Evolutionary conservation across 1,139 yeast genomes (phyloP), one percentile per base, ranked within the genome.

Genomic region (Taphrina populina): DNA sequence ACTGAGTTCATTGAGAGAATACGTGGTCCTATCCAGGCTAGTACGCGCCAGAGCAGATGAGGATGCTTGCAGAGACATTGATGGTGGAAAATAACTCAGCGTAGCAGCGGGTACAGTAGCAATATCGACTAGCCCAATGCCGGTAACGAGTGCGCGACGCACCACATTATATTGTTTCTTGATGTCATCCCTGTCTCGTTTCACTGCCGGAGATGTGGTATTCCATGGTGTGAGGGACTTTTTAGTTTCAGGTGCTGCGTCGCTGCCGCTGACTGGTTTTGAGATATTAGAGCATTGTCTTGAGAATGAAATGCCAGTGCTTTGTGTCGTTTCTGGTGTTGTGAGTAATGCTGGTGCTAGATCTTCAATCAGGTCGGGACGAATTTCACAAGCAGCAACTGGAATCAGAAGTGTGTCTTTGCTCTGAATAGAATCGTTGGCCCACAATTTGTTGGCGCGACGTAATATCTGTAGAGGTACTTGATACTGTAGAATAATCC

Each of bases 391-490:
- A 19, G 58, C 51, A 26, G 58, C 57, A 23, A 51, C 60, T 2
- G 64, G 64, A 17, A 62, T 21, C 19, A 62, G 23, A 29, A 62
- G 33, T 4, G 60, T 23, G 6, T 56, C 51, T 27, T 61, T 60
- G 33, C 59, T 34, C 21, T 62, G 64, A 40, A 62, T 61, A 10
- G 61, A 34, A 55, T 62, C 64, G 51, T 59, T 47, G 3, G 61
- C 53, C 64, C 64, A 62, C 34, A 62, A 40, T 10, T 64, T 51
- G 47, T 62, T 62, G 4, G 64, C 61, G 29, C 44, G 40, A 8
- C 60, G 52, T 19, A 62, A 30, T 7, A 46, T 24, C 1, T 60
- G 47, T 6, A 60, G 57, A 8, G 63, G 52, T 15, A 59, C 49
- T n/a, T 56, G 45, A 43, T 62, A 62, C 11, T 56, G 45, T 24